Percentiles rank a stretch among this genome's conserved stretches.
phyloP scores from a whole-genome alignment of 2,329 filamentous ascomycete species.

The Trichoderma koningiopsis region DNA sequence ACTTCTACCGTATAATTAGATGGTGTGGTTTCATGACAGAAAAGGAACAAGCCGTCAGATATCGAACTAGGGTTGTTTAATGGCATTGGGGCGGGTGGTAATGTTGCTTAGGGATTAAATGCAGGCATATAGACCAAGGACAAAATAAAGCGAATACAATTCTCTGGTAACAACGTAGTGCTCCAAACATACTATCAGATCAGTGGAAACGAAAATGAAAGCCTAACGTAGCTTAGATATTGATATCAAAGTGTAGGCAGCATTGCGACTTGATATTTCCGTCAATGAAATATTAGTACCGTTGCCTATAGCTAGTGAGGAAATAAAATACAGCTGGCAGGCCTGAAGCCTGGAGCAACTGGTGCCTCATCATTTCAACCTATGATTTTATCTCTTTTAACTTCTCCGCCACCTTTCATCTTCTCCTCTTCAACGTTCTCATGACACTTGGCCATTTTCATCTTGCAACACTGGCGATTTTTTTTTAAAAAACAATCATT shows the following conservation, averaged over 20 bases:
- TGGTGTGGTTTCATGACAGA: background rate
- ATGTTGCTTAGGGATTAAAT: conserved; percentile 12
- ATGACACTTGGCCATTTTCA: too few species aligned
- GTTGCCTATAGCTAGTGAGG: too few species aligned
- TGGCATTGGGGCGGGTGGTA: conserved; percentile 3
- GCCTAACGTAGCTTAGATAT: background rate
- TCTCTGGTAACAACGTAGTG: background rate
- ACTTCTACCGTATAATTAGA: background rate
- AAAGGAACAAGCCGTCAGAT: background rate
- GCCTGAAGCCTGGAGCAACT: too few species aligned
- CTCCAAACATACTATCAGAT: background rate
- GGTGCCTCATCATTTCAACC: too few species aligned
- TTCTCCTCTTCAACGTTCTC: too few species aligned
- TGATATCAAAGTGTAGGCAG: background rate
- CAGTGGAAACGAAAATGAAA: background rate
- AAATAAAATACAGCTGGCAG: too few species aligned
- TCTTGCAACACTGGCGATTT: too few species aligned
- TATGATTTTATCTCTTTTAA: too few species aligned
- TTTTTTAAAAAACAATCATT: too few species aligned
- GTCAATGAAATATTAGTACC: too few species aligned
- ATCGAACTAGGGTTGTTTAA: background rate
- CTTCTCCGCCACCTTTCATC: too few species aligned
- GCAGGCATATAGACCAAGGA: conserved; percentile 14
- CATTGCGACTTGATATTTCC: too few species aligned
- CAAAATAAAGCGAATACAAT: background rate